Evolutionary conservation across 176 grass and related monocot genomes (phyloP), one percentile per base, ranked within the genome.

Genomic region (Oryza officinalis): DNA sequence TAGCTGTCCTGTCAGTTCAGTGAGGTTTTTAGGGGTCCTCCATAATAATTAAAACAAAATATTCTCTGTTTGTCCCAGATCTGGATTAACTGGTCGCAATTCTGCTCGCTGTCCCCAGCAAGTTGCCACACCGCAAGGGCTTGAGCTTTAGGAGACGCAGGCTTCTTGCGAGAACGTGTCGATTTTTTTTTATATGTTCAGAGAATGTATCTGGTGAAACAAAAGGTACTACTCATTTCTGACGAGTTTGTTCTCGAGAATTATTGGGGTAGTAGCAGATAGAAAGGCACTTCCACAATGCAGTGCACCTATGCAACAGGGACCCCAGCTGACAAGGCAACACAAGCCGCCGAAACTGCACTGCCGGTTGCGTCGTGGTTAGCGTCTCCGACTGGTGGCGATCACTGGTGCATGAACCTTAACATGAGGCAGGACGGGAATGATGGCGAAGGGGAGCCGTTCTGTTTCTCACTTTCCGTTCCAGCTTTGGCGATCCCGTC

Each of bases 341-440:
- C 5, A 45, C 9, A 45, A 32, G 26, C 18, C 8, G 22, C 32
- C 9, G 22, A 60, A 47, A 65, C 38, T 22, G 22, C 71, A 14
- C 31, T 22, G 30, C 50, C 65, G 65, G 75, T 31, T 22, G 2
- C 44, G 11, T 13, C 9, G 25, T 1, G 23, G 50, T 81, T 63
- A 65, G 1, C 27, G 3, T 6, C 15, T 68, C 22, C 10, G 57
- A 25, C 6, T 11, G 13, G 20, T 26, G 50, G 20, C 20, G 50
- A 85, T 84, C 44, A 84, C 37, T 57, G 63, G 23, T 86, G 41
- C 77, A 85, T 89, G 83, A 81, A 35, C 83, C 83, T 81, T 81
- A 80, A 85, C 40, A 25, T 30, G 8, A 37, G 86, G 40, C 57
- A 7, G 15, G n/a, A 32, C n/a, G 2, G 71, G 20, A 8, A 25